These are phyloP conservation scores for Musa itinerans DNA, from an alignment of 176 grass and related monocot species.

Conservation along the genomic window DNA sequence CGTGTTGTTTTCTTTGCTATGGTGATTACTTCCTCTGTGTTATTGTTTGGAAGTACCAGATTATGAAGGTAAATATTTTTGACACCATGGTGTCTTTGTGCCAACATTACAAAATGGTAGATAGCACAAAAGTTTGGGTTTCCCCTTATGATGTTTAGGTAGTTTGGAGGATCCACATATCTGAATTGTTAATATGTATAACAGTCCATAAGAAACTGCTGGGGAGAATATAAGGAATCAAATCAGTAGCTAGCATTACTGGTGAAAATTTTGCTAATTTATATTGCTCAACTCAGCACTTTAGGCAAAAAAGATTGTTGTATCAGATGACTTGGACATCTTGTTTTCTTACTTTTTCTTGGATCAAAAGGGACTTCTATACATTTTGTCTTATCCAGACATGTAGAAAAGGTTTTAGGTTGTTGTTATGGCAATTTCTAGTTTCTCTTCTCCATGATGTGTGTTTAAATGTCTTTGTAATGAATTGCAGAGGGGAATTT, in stretches of 20 bases:
- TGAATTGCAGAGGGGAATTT: slow-evolving; percentile 60
- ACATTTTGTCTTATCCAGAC: neutral
- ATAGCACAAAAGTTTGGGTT: neutral
- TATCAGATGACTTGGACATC: neutral
- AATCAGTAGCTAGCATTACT: neutral
- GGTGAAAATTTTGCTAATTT: neutral
- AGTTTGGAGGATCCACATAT: neutral
- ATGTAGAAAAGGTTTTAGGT: neutral
- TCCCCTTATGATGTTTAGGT: neutral
- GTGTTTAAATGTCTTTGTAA: neutral
- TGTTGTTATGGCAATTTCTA: neutral
- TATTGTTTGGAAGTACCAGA: too few relatives aligned
- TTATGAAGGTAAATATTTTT: neutral
- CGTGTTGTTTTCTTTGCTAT: slow-evolving; percentile 49
- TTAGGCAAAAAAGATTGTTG: neutral
- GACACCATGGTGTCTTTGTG: neutral
- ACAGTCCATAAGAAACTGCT: too few relatives aligned
- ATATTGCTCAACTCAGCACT: too few relatives aligned
- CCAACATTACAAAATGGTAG: neutral
- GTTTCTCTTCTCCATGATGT: neutral
- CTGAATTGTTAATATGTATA: too few relatives aligned
- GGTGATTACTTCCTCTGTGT: slow-evolving; percentile 26
- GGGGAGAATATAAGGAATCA: neutral
- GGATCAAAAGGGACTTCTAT: neutral
- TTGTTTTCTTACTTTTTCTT: neutral